Base-by-base conservation (phyloP, 371 early-diverging fungal genomes). In the Mucor plumbeus region DNA sequence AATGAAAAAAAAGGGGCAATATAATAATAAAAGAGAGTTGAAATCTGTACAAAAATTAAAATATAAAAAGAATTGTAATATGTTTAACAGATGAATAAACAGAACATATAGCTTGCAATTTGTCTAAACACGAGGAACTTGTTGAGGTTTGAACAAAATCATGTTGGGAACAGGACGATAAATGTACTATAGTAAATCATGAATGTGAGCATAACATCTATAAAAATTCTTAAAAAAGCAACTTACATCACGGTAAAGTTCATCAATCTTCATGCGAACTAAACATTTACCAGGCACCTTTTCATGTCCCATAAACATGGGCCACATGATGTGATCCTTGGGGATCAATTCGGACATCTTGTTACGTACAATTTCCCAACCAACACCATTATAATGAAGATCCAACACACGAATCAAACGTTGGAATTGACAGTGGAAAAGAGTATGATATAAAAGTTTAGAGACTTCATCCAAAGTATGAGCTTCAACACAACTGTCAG, bases 201-300 rank as follows among this genome's bases (percentile, higher is more conserved):
- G 1, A 26, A 26, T 26, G 26, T 26, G 26, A 26, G 26, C 3
- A 26, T 38, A 9, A 38, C 38, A 38, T 38, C 3, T 7, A 1
- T 7, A 38, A 11, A 38, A 9, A 38, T 38, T 26, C 15, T 33
- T 0, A 7, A 17, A 61, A 48, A 44, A 44, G 35, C 11, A 39
- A 80, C 82, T 83, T 79, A 85, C 85, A 78, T 90, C 88, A 54
- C 88, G 82, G 64, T 89, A 90, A 8, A 90, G 82, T 17, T 87
- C 88, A 36, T 87, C 87, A 34, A 87, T 74, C 78, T 91, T 92
- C 92, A 91, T 91, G 19, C 81, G 75, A 31, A 91, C 72, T 62
- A 91, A 79, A 71, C 86, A 87, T 65, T 91, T 91, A 58, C 83
- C 80, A 36, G 86, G 80, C 15, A 87, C 80, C 33, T 66, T 67